phyloP scores from a whole-genome alignment of 2,329 filamentous ascomycete genomes.

The Berkeleyomyces rouxiae region DNA sequence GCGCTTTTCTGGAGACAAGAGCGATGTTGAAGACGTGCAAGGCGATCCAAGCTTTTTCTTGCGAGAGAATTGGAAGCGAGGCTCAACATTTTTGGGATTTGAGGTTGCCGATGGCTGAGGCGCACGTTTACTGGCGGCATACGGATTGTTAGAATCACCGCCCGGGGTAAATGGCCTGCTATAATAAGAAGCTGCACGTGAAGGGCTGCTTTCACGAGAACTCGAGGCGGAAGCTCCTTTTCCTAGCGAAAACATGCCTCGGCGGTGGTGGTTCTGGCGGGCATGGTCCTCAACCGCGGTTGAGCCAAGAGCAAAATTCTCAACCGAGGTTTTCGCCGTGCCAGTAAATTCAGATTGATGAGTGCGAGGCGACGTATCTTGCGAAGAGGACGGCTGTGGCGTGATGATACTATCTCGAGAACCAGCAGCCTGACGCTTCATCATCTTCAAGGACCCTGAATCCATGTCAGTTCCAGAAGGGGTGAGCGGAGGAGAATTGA shows the following conservation, averaged over 20 bases:
- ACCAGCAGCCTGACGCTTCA: conserved; percentile 8
- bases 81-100: conserved; percentile 43
- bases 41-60: conserved; percentile 51
- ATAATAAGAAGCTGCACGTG: conserved; percentile 45
- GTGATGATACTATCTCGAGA: conserved; percentile 38
- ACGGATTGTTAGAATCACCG: conserved; percentile 69
- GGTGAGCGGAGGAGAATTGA: conserved; percentile 80
- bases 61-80: conserved; percentile 67
- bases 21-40: conserved; percentile 32
- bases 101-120: conserved; percentile 44
- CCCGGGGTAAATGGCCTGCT: conserved; percentile 62
- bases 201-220: conserved; percentile 48
- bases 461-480: conserved; percentile 53
- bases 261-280: conserved; percentile 27
- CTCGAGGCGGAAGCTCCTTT: conserved; percentile 35
- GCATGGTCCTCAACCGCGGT: conserved; percentile 5
- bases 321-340: conserved; percentile 27
- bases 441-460: conserved; percentile 1
- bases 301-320: conserved; percentile 18
- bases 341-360: conserved; percentile 26
- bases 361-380: conserved; percentile 31
- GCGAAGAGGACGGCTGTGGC: conserved; percentile 46
- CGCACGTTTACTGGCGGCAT: conserved; percentile 63
- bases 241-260: conserved; percentile 36
- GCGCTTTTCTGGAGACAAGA: conserved; percentile 35